A percentile compares a stretch with the other conserved stretches of the same genome.
Conservation (phyloP, 2,329 filamentous ascomycete species). For the Arthrocladium fulminans region DNA sequence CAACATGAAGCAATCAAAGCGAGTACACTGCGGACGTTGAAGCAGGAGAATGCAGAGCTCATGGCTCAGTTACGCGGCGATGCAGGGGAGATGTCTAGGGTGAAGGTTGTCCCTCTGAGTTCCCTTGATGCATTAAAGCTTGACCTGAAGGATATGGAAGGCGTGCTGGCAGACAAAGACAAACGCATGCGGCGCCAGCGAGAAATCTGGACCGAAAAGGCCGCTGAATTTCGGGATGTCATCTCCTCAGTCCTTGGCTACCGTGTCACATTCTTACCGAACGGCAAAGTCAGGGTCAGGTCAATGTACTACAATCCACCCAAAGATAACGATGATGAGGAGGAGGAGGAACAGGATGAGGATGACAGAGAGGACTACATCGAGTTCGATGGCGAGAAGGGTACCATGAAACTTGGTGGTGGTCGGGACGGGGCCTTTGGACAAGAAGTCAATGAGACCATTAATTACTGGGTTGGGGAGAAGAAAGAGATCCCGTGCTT, state of each 20-base stretch:
- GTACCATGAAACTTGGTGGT: slow-evolving; percentile 95
- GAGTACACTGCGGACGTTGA: slow-evolving; percentile 65
- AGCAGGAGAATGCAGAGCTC: slow-evolving; percentile 75
- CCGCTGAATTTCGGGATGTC: slow-evolving; percentile 87
- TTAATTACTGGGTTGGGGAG: slow-evolving; percentile 93
- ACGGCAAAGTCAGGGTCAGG: slow-evolving; percentile 88
- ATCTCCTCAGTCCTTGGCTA: slow-evolving; percentile 87
- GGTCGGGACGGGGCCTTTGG: slow-evolving; percentile 83
- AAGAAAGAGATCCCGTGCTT: slow-evolving; percentile 91
- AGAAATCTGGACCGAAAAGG: slow-evolving; percentile 86
- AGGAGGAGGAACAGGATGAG: slow-evolving; percentile 23
- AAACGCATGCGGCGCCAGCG: slow-evolving; percentile 81
- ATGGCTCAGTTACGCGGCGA: slow-evolving; percentile 58
- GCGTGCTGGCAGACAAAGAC: slow-evolving; percentile 58
- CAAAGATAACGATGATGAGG: slow-evolving; percentile 53
- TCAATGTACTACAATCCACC: slow-evolving; percentile 68
- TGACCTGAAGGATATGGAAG: slow-evolving; percentile 64
- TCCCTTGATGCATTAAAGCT: slow-evolving; percentile 67
- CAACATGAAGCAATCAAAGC: slow-evolving; percentile 77
- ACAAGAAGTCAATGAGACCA: slow-evolving; percentile 70
- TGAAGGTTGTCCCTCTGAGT: slow-evolving; percentile 63
- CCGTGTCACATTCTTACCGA: slow-evolving; percentile 93
- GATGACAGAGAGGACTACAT: slow-evolving; percentile 48
- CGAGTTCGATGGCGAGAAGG: slow-evolving; percentile 85
- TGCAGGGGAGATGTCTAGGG: slow-evolving; percentile 28